Evolutionary conservation across 495 filamentous ascomycete genomes (phyloP).

Genomic region (Saxispiralis lemnorum): DNA sequence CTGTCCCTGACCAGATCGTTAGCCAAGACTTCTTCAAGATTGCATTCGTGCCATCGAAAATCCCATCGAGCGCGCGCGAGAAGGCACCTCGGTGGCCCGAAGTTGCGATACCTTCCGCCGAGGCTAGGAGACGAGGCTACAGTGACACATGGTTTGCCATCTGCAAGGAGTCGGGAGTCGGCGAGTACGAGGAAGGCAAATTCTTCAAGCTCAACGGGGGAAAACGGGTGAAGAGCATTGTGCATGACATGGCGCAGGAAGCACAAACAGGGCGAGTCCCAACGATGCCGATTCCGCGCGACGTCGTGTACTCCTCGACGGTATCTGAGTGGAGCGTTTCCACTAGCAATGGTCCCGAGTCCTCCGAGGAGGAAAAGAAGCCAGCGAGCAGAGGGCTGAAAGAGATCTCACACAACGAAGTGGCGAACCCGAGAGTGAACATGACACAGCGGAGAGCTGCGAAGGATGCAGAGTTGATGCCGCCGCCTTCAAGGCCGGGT

Average conservation of each 20-base stretch:
- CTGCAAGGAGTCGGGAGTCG: slow-evolving; percentile 25
- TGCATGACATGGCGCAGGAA: slow-evolving; percentile 24
- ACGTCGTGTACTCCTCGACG: slow-evolving; percentile 20
- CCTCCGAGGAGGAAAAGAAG: slow-evolving; percentile 2
- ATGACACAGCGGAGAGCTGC: not conserved
- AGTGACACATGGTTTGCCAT: slow-evolving; percentile 24
- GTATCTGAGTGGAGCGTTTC: slow-evolving; percentile 6
- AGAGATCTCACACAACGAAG: slow-evolving; percentile 13
- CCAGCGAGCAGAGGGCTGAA: slow-evolving; percentile 7
- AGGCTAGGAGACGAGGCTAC: slow-evolving; percentile 22
- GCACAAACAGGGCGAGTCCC: slow-evolving; percentile 21
- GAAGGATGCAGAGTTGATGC: slow-evolving; percentile 13
- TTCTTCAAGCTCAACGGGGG: slow-evolving; percentile 21
- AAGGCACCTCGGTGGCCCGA: slow-evolving; percentile 23
- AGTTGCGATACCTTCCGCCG: slow-evolving; percentile 20
- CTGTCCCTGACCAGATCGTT: slow-evolving; percentile 26
- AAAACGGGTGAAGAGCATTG: slow-evolving; percentile 21
- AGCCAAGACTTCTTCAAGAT: slow-evolving; percentile 28
- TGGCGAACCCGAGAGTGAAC: slow-evolving; percentile 4
- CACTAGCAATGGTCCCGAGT: not conserved
- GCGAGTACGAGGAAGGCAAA: slow-evolving; percentile 24
- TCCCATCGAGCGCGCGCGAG: slow-evolving; percentile 18
- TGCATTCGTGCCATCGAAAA: slow-evolving; percentile 21
- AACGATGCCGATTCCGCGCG: slow-evolving; percentile 23
- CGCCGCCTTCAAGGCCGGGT: slow-evolving; percentile 6